phyloP scores from a whole-genome alignment of 164 flowering plant genomes.

The Taxillus chinensis region DNA sequence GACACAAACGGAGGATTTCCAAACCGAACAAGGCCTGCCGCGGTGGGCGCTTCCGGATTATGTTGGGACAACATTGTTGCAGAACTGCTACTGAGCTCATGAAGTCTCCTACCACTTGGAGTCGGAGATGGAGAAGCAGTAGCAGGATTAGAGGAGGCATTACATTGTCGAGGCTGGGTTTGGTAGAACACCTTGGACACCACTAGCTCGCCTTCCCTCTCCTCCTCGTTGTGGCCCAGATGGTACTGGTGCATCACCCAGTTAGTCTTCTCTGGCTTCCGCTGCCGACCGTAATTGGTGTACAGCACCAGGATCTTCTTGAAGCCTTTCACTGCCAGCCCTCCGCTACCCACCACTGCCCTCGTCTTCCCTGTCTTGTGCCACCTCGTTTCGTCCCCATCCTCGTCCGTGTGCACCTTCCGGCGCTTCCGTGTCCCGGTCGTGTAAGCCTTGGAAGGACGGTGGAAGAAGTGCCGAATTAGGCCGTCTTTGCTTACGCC shows the following conservation, averaged over 20 bases:
- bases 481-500: constrained; percentile 84
- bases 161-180: constrained; percentile 88
- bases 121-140: too few relatives aligned
- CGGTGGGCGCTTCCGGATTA: too few relatives aligned
- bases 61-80: too few relatives aligned
- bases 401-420: constrained; percentile 68
- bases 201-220: constrained; percentile 87
- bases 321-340: constrained; percentile 54
- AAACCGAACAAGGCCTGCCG: too few relatives aligned
- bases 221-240: constrained; percentile 73
- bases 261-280: constrained; percentile 86
- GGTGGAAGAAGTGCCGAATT: constrained; percentile 87
- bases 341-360: constrained; percentile 29
- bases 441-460: constrained; percentile 93
- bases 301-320: constrained; percentile 90
- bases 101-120: too few relatives aligned
- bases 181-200: constrained; percentile 90
- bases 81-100: too few relatives aligned
- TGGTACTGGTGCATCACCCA: constrained; percentile 99
- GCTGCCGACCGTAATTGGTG: constrained; percentile 82
- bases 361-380: constrained; percentile 95
- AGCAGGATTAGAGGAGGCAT: constrained; percentile 6
- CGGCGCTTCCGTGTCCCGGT: constrained; percentile 88
- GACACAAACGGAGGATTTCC: too few relatives aligned
- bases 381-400: constrained; percentile 91